These are phyloP conservation scores for Cyberlindnera saturnus DNA, from an alignment of 805 yeast species.

Conservation along the genomic window DNA sequence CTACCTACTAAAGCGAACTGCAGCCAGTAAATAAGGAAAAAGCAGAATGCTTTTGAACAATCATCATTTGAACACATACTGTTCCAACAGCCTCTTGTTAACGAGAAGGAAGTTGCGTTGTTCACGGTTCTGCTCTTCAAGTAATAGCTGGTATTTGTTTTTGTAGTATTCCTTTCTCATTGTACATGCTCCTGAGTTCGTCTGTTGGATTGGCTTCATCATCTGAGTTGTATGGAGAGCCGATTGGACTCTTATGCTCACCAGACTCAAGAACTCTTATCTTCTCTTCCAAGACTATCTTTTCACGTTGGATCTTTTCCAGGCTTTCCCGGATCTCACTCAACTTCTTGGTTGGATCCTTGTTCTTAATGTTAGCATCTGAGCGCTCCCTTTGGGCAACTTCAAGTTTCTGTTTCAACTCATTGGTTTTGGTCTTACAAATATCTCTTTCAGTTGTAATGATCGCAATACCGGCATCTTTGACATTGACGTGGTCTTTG, in stretches of 20 bases:
- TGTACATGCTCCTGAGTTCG: slow-evolving; percentile 4
- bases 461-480: neutral
- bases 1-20: neutral
- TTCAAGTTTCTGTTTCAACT: neutral
- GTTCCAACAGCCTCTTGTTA: slow-evolving; percentile 7
- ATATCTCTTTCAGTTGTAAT: slow-evolving; percentile 4
- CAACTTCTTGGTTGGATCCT: neutral
- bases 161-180: slow-evolving; percentile 20
- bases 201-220: neutral
- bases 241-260: neutral
- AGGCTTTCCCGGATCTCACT: neutral
- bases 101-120: slow-evolving; percentile 4
- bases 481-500: slow-evolving; percentile 1
- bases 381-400: neutral
- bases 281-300: slow-evolving; percentile 1
- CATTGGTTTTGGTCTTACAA: neutral
- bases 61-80: slow-evolving; percentile 5
- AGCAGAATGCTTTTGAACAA: neutral
- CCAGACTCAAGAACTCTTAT: neutral
- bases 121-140: slow-evolving; percentile 9
- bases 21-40: neutral
- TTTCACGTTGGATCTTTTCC: neutral
- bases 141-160: slow-evolving; percentile 4
- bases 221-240: neutral
- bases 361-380: neutral